phyloP scores from a whole-genome alignment of 108 stramenopile genomes.

The Skeletonema marinoi region DNA sequence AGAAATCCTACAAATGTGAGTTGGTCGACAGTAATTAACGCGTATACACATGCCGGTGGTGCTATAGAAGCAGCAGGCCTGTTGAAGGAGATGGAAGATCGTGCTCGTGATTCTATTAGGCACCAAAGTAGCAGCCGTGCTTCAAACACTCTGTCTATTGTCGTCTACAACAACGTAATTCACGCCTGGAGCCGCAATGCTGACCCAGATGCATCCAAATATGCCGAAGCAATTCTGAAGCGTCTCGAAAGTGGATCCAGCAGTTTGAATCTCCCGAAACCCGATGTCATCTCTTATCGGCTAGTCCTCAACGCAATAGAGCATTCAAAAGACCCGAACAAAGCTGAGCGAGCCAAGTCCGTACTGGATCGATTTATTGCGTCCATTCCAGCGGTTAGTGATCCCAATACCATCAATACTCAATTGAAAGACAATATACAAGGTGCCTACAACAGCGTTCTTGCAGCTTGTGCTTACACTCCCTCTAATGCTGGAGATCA shows the following conservation, averaged over 20 bases:
- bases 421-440: constrained; percentile 11
- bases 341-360: constrained; percentile 30
- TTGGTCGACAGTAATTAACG: constrained; percentile 57
- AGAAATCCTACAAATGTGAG: constrained; percentile 28
- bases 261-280: constrained; percentile 11
- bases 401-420: not conserved
- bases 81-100: constrained; percentile 33
- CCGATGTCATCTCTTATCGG: constrained; percentile 30
- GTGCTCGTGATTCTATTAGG: not conserved
- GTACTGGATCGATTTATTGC: constrained; percentile 16
- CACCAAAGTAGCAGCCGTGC: not conserved
- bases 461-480: constrained; percentile 36
- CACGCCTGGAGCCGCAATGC: constrained; percentile 38
- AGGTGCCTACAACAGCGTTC: constrained; percentile 29
- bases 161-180: constrained; percentile 43
- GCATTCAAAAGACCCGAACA: constrained; percentile 27
- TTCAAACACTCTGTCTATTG: constrained; percentile 1
- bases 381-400: not conserved
- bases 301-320: constrained; percentile 40
- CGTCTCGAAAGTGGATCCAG: constrained; percentile 19
- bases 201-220: constrained; percentile 22
- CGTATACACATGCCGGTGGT: constrained; percentile 48
- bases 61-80: constrained; percentile 34
- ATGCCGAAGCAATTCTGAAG: constrained; percentile 31
- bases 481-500: constrained; percentile 16